Base-by-base conservation (phyloP, 257 asterid species). In the Gardenia jasminoides region DNA sequence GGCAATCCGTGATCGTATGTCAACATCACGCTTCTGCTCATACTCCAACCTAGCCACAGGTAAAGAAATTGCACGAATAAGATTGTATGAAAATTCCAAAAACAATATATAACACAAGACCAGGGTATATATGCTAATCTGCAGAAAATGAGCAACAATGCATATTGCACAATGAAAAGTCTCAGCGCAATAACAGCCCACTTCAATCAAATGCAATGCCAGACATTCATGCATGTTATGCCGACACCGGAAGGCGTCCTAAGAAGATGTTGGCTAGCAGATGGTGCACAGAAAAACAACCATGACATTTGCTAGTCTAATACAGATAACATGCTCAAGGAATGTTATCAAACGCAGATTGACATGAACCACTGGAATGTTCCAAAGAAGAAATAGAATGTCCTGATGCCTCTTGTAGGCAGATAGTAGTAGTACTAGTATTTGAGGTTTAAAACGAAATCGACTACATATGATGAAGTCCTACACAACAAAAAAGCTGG, bases 21-120 rank as follows among this genome's bases (percentile, higher is more conserved):
- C 97, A 78, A 84, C 85, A n/a, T 91, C 98, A 76, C 95, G 92
- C 88, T 91, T 93, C 84, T 87, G 92, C 87, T 96, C 99, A 77
- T 93, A 96, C 85, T 96, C 98, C 92, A 93, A 86, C 92, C 99
- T 96, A 79, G 72, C 75, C 85, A 86, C 72, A 87, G 59, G 31
- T 43, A 70, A 71, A 74, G 80, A n/a, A 72, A 41, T 75, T 70
- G 78, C 24, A 72, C 28, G n/a, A 31, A 20, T 46, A 62, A 48
- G 17, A 36, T 3, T 28, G 46, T 31, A 83, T 75, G 70, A 70
- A 41, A 70, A 69, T 75, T 54, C 54, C 70, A 76, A 62, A 77
- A 62, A 72, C 77, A 43, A 33, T 47, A 65, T 36, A 36, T 65
- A 72, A 12, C 56, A 67, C 30, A 43, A 41, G 26, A 54, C 10